A percentile compares a stretch with the other conserved stretches of the same genome.
Evolutionary conservation across 371 early-diverging fungal genomes (phyloP).

Genomic region (Hamiltosporidium tvaerminnensis): DNA sequence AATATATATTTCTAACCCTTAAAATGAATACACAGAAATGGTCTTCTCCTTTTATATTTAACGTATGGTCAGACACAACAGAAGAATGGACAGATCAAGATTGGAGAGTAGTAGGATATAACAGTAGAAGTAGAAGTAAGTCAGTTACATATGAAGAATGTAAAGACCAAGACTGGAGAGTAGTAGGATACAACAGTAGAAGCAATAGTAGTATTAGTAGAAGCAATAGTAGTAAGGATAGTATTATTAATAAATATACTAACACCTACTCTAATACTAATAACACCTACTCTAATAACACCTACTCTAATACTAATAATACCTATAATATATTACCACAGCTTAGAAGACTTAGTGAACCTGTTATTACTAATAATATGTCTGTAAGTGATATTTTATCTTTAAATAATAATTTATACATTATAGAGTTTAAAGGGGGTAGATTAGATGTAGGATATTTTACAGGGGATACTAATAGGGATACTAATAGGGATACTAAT

Average conservation of each 20-base stretch:
- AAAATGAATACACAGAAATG: too few relatives aligned
- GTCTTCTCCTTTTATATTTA: constrained; percentile 25
- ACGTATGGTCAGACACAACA: constrained; percentile 23
- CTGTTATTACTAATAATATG: neutral
- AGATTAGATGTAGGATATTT: constrained; percentile 39
- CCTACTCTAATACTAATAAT: too few relatives aligned
- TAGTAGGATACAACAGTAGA: constrained; percentile 27
- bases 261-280: too few relatives aligned
- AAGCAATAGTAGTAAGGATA: too few relatives aligned
- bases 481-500: too few relatives aligned
- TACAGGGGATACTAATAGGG: too few relatives aligned
- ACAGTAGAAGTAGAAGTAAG: constrained; percentile 16
- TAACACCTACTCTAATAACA: too few relatives aligned
- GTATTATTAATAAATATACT: too few relatives aligned
- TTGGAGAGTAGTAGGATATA: constrained; percentile 33
- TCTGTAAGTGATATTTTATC: neutral
- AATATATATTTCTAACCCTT: too few relatives aligned
- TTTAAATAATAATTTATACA: constrained; percentile 24
- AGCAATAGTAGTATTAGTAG: constrained; percentile 15
- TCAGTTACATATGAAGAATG: constrained; percentile 12
- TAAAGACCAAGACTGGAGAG: constrained; percentile 25
- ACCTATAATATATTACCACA: neutral
- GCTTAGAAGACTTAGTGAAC: neutral
- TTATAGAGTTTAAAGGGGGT: constrained; percentile 47
- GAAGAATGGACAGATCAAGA: constrained; percentile 21